phyloP scores from a whole-genome alignment of 768 basidiomycete genomes.

The Guyanaporus albipodus region DNA sequence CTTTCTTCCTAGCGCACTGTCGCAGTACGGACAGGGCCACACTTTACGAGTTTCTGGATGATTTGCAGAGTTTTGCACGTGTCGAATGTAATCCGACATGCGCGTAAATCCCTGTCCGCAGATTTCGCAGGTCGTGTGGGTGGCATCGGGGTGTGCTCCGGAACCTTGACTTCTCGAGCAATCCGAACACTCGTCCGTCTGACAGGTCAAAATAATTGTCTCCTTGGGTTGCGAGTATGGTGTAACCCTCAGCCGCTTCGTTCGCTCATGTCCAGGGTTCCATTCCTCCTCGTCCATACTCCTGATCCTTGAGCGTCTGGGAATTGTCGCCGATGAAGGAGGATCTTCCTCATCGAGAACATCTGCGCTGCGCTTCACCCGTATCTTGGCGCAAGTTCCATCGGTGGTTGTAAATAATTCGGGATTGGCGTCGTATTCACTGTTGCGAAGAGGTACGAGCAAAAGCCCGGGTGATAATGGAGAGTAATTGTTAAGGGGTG shows the following conservation, averaged over 20 bases:
- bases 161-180: neutral
- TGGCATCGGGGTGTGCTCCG: neutral
- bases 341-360: slow-evolving; percentile 1
- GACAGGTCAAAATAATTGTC: neutral
- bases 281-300: slow-evolving; percentile 24
- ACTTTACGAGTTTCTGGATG: slow-evolving; percentile 26
- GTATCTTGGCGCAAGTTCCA: neutral
- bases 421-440: neutral
- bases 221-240: neutral
- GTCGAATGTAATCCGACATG: slow-evolving; percentile 19
- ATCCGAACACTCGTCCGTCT: neutral
- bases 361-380: slow-evolving; percentile 13
- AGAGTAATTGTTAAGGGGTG: neutral
- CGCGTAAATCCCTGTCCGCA: slow-evolving; percentile 21
- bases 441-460: neutral
- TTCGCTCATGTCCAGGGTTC: slow-evolving; percentile 5
- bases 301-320: slow-evolving; percentile 11
- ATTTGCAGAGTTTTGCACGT: slow-evolving; percentile 17
- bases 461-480: neutral
- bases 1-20: slow-evolving; percentile 19
- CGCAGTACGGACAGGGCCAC: slow-evolving; percentile 23
- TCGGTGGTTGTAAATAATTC: neutral
- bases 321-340: neutral
- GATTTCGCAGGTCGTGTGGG: slow-evolving; percentile 4
- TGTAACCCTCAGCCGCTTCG: slow-evolving; percentile 1